Base-by-base conservation (phyloP, 164 flowering plant genomes). In the Dillenia turbinata region DNA sequence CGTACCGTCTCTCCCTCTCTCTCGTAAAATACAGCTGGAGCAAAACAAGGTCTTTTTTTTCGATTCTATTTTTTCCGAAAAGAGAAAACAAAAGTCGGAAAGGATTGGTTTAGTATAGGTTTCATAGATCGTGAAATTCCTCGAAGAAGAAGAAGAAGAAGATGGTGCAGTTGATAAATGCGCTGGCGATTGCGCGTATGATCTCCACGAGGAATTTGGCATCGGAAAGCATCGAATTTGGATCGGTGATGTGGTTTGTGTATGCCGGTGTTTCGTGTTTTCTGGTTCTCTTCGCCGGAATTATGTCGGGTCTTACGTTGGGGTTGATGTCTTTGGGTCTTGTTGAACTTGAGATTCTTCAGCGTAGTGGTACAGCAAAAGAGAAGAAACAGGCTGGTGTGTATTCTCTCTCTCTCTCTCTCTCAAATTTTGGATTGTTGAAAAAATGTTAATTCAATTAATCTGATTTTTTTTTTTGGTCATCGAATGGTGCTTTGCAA, bases 381-480 rank as follows among this genome's bases (percentile, higher is more conserved):
- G 83, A 79, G 69, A 75, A 75, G 79, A 77, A 79, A 52, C 83
- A 79, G 67, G 80, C 83, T 33, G 83, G 83, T 76, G 10, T 22
- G 40, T 49, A 15, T 15, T 22, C 26, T 47, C 26, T 14, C 17
- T 50, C 5, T 7, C 13, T 56, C 56, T 15, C n/a, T 53, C 26
- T 33, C 12, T 58, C 3, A 1, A 24, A 24, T 24, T 24, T 24
- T 24, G 26, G 26, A 24, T 24, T 24, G 26, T 1, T 24, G 1
- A 3, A 24, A 24, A 24, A 24, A 24, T 24, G 26, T 24, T 24
- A 24, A 24, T 24, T 24, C 26, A 24, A 24, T 24, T 24, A 1
- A 24, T 24, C 26, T 1, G 26, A 24, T 1, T 1, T 24, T 24
- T 24, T 24, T 1, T 24, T 24, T 24, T n/a, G n/a, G 26, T 24